These are phyloP conservation scores for Sporothrix euskadiensis DNA, from an alignment of 2,329 filamentous ascomycete species.

Conservation along the genomic window DNA sequence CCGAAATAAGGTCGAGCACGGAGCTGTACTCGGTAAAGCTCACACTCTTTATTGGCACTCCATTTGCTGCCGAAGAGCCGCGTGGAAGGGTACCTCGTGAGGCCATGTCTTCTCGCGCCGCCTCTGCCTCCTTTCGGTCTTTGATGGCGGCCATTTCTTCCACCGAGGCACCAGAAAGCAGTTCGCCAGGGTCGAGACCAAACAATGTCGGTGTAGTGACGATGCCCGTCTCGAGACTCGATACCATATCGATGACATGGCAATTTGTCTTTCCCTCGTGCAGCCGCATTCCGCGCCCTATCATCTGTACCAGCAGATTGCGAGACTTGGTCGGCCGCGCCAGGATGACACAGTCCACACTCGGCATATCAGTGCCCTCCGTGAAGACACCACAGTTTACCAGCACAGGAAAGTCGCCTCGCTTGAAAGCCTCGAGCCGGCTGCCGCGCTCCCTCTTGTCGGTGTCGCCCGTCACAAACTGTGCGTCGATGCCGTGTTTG, in stretches of 20 bases:
- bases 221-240: constrained; percentile 78
- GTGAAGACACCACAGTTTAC: constrained; percentile 96
- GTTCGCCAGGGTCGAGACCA: constrained; percentile 79
- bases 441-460: constrained; percentile 65
- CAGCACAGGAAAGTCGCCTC: constrained; percentile 77
- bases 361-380: constrained; percentile 96
- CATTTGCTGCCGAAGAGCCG: not conserved
- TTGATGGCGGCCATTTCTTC: constrained; percentile 61
- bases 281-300: constrained; percentile 87
- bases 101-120: constrained; percentile 35
- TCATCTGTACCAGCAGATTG: constrained; percentile 97
- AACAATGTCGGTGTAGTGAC: constrained; percentile 90
- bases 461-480: constrained; percentile 83
- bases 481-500: constrained; percentile 73
- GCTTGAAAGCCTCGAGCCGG: constrained; percentile 73
- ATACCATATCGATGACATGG: constrained; percentile 95
- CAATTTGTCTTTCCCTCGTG: constrained; percentile 81
- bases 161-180: constrained; percentile 67
- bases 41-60: constrained; percentile 48
- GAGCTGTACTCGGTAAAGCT: constrained; percentile 89
- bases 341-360: constrained; percentile 89
- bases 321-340: constrained; percentile 85
- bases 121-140: constrained; percentile 49
- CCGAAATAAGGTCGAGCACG: constrained; percentile 85
- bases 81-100: not conserved